phyloP scores from a whole-genome alignment of 495 filamentous ascomycete genomes.

The Penicillium verhagenii region DNA sequence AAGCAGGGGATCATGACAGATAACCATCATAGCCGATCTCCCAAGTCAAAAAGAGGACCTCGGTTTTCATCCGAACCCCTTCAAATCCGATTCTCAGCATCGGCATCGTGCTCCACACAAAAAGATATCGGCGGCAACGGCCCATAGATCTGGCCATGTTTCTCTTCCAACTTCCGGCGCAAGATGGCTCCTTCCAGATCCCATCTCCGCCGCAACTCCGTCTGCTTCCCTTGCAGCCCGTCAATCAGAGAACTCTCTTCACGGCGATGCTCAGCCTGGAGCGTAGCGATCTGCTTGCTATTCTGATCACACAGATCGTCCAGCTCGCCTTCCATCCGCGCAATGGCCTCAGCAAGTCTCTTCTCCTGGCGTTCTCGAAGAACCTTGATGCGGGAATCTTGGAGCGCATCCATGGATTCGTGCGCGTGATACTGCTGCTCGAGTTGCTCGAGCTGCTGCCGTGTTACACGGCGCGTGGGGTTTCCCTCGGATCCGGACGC shows the following conservation, averaged over 20 bases:
- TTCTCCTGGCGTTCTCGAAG: slow-evolving; percentile 74
- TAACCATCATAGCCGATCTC: background rate
- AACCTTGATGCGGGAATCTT: slow-evolving; percentile 74
- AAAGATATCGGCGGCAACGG: slow-evolving; percentile 45
- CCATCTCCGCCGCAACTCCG: slow-evolving; percentile 56
- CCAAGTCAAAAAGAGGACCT: background rate
- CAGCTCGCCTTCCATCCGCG: slow-evolving; percentile 64
- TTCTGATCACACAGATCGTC: slow-evolving; percentile 52
- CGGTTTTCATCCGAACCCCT: background rate
- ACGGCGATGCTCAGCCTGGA: slow-evolving; percentile 51
- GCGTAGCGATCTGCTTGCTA: slow-evolving; percentile 47
- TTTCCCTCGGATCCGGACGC: slow-evolving; percentile 14
- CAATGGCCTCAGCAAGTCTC: slow-evolving; percentile 62
- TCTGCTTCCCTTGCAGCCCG: slow-evolving; percentile 51
- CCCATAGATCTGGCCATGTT: slow-evolving; percentile 49
- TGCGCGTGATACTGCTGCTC: slow-evolving; percentile 68
- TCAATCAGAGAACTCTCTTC: slow-evolving; percentile 53
- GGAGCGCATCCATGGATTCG: slow-evolving; percentile 67
- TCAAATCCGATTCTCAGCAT: slow-evolving; percentile 5
- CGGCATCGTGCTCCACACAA: slow-evolving; percentile 9
- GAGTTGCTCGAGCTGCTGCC: slow-evolving; percentile 54
- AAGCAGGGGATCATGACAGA: slow-evolving; percentile 27
- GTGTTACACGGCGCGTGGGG: slow-evolving; percentile 32
- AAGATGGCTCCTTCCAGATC: slow-evolving; percentile 61
- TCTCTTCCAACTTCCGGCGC: slow-evolving; percentile 56